Percentiles rank a stretch among this genome's conserved stretches.
Evolutionary conservation across 176 grass and related monocot genomes (phyloP).

Genomic region (Cenchrus americanus): DNA sequence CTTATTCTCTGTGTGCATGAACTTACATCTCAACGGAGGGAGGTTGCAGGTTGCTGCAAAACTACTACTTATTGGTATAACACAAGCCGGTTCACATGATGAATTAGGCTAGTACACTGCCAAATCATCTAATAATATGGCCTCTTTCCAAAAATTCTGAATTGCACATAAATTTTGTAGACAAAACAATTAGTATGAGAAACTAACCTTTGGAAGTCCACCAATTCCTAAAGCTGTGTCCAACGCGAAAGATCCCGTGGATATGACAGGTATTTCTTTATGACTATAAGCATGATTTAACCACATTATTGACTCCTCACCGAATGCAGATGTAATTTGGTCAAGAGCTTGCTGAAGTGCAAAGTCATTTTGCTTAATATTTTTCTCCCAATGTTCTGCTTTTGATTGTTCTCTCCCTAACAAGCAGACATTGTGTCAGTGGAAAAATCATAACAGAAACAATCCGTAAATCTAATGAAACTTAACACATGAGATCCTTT

Average conservation of each 20-base stretch:
- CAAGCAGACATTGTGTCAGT: not conserved
- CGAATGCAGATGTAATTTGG: constrained; percentile 59
- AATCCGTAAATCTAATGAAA: not conserved
- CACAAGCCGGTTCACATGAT: not conserved
- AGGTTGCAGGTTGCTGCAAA: not conserved
- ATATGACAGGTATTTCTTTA: constrained; percentile 58
- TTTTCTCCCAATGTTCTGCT: constrained; percentile 20
- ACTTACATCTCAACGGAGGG: not conserved
- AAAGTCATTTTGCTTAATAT: constrained; percentile 43
- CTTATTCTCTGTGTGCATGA: not conserved
- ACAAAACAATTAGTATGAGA: not conserved
- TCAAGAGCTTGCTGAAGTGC: constrained; percentile 63
- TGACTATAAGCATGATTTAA: constrained; percentile 39
- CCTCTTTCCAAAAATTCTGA: too few relatives aligned
- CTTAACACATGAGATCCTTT: constrained; percentile 1
- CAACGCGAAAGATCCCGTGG: constrained; percentile 61
- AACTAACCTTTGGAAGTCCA: constrained; percentile 63
- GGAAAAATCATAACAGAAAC: not conserved
- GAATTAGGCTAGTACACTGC: not conserved
- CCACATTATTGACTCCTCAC: constrained; percentile 67
- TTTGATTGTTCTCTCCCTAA: constrained; percentile 44
- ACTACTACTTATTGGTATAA: not conserved
- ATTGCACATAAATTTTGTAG: not conserved
- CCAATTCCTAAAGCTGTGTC: constrained; percentile 71
- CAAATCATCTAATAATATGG: constrained; percentile 10